These are phyloP conservation scores for Phytophthora melonis DNA, from an alignment of 352 stramenopile genomes.

Conservation along the genomic window DNA sequence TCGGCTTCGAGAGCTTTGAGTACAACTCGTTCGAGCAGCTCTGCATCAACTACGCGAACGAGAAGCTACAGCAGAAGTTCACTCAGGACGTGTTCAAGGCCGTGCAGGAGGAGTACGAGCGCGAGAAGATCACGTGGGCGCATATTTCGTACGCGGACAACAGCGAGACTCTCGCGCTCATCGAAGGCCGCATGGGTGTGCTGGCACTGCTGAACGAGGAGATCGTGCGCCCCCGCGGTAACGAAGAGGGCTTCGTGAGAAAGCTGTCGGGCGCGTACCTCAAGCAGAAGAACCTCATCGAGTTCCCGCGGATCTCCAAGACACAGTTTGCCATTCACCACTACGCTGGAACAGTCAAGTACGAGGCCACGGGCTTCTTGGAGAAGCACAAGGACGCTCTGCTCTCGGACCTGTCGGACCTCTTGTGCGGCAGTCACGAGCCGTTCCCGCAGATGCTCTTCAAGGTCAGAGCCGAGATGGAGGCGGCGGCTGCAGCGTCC, in stretches of 20 bases:
- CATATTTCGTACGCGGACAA: conserved; percentile 90
- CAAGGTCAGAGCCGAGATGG: conserved; percentile 48
- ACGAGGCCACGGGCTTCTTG: conserved; percentile 92
- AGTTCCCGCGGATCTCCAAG: conserved; percentile 73
- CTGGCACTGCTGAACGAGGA: conserved; percentile 90
- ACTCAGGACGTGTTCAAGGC: conserved; percentile 75
- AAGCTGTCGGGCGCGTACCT: conserved; percentile 62
- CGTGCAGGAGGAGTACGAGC: conserved; percentile 72
- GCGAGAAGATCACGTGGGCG: conserved; percentile 78
- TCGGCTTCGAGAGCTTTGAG: conserved; percentile 90
- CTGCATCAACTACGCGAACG: conserved; percentile 97
- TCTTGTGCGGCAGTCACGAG: conserved; percentile 67
- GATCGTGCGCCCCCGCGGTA: conserved; percentile 80
- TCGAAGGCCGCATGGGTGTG: conserved; percentile 83
- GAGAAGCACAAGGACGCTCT: conserved; percentile 96
- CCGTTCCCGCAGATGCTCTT: conserved; percentile 71
- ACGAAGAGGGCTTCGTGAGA: conserved; percentile 71
- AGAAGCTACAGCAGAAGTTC: conserved; percentile 93
- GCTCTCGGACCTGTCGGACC: conserved; percentile 90
- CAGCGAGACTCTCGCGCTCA: conserved; percentile 70
- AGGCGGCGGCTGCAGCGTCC: conserved; percentile 32
- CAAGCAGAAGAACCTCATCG: conserved; percentile 66
- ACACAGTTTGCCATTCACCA: conserved; percentile 94
- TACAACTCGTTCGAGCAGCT: conserved; percentile 95
- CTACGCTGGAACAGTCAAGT: conserved; percentile 94